phyloP scores from a whole-genome alignment of 2,329 filamentous ascomycete species.

The Pestalotiopsis fici region DNA sequence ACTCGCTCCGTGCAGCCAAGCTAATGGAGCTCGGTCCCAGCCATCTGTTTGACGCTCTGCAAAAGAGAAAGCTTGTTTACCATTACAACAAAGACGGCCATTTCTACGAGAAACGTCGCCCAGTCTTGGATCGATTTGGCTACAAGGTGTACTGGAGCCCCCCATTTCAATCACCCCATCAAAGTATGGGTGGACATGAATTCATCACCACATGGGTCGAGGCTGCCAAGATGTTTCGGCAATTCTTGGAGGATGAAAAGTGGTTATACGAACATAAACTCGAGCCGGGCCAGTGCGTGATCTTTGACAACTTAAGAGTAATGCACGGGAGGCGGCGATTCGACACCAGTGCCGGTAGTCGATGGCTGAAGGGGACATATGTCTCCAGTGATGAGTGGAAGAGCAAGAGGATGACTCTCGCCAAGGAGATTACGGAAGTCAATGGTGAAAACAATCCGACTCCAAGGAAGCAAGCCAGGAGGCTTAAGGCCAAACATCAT shows the following conservation, averaged over 20 bases:
- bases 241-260: slow-evolving; percentile 54
- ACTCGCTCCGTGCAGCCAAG: slow-evolving; percentile 65
- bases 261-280: slow-evolving; percentile 73
- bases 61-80: slow-evolving; percentile 49
- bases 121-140: slow-evolving; percentile 48
- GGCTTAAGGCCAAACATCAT: not conserved
- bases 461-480: not conserved
- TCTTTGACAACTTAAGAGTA: slow-evolving; percentile 90
- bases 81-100: slow-evolving; percentile 64
- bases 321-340: slow-evolving; percentile 82
- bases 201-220: slow-evolving; percentile 41
- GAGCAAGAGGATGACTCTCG: slow-evolving; percentile 13
- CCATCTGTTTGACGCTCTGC: slow-evolving; percentile 34
- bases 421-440: not conserved
- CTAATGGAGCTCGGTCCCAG: slow-evolving; percentile 31
- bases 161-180: slow-evolving; percentile 67
- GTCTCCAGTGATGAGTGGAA: slow-evolving; percentile 50
- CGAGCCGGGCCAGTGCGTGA: slow-evolving; percentile 79
- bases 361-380: slow-evolving; percentile 88
- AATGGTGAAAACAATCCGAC: no score
- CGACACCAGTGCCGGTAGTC: slow-evolving; percentile 63
- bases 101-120: slow-evolving; percentile 60
- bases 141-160: slow-evolving; percentile 68
- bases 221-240: slow-evolving; percentile 57
- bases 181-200: slow-evolving; percentile 1